Base-by-base conservation (phyloP, 2,329 filamentous ascomycete species). In the Fusarium penzigii region DNA sequence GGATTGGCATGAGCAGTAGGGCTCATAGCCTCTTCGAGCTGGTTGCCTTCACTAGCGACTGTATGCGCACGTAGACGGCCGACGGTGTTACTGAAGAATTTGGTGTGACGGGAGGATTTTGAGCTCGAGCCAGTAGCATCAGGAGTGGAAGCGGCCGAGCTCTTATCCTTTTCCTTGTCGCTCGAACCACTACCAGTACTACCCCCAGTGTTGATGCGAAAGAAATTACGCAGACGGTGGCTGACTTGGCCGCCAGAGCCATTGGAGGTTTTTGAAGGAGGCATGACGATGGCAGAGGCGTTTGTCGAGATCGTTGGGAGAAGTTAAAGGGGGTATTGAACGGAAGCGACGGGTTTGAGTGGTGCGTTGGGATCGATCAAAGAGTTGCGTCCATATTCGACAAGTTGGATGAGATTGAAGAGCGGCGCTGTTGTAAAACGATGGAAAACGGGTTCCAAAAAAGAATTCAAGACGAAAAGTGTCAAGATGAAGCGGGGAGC, bases 1-100 rank as follows among this genome's bases (percentile, higher is more conserved):
- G 94, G 94, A 71, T 99, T 99, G 59, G 92, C 93, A 68, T 93
- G 86, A 46, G 92, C 93, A 5, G 92, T 97, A 25, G 94, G 94
- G 68, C 92, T 96, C 66, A 96, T 81, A 56, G 84, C 80, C 72
- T 97, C 92, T 63, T 97, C 93, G 59, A 97, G 81, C 52, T 88
- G 84, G 69, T 97, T 92, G 63, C 92, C 92, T 74, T 97, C 93
- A 74, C 92, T 96, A 62, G 90, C 90, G 51, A 95, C 90, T 25
- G 93, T 97, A 54, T 89, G 87, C 36, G 92, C 95, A 65, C 93
- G 86, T 69, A 93, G 91, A 64, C 93, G 88, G 68, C 88, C 88
- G 68, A 95, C 90, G 64, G 89, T 87, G 51, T 87, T 89, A 56
- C 88, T 90, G 66, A 96, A 89, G 77, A 96, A 96, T 66, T 90